Conservation (phyloP, 805 yeast genomes). For the Starmera amethionina region DNA sequence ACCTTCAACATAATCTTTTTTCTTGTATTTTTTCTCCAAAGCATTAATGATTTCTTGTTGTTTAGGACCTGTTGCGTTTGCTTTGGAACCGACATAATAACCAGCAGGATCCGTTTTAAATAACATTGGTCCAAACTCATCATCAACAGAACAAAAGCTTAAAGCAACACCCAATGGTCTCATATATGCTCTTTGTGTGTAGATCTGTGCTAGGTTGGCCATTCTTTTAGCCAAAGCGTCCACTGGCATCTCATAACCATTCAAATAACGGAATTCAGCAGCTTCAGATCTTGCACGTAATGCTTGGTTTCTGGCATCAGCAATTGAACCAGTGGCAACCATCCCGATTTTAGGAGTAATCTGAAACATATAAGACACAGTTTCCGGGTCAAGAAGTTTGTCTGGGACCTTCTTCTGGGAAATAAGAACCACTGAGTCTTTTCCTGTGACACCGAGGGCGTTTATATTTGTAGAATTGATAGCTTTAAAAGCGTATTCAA, state of each 20-base stretch:
- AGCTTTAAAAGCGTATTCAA: slow-evolving; percentile 96
- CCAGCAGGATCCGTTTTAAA: slow-evolving; percentile 98
- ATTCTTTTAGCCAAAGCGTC: slow-evolving; percentile 87
- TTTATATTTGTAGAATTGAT: slow-evolving; percentile 89
- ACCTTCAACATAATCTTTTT: slow-evolving; percentile 58
- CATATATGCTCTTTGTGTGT: slow-evolving; percentile 98
- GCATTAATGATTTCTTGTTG: slow-evolving; percentile 91
- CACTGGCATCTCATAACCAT: slow-evolving; percentile 95
- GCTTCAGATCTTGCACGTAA: slow-evolving; percentile 91
- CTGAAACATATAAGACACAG: slow-evolving; percentile 79
- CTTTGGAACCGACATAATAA: slow-evolving; percentile 82
- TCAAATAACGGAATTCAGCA: slow-evolving; percentile 86
- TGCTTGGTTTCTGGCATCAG: slow-evolving; percentile 90
- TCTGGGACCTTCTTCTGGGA: slow-evolving; percentile 97
- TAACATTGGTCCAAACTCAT: slow-evolving; percentile 80
- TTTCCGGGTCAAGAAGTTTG: slow-evolving; percentile 76
- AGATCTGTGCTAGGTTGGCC: slow-evolving; percentile 92
- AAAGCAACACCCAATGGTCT: slow-evolving; percentile 94
- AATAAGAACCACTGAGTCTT: slow-evolving; percentile 77
- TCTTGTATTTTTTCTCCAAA: slow-evolving; percentile 84
- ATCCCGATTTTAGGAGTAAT: slow-evolving; percentile 79
- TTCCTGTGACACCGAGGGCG: slow-evolving; percentile 78
- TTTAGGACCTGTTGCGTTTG: slow-evolving; percentile 93
- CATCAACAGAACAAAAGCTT: slow-evolving; percentile 82
- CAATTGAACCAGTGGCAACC: slow-evolving; percentile 91